Conservation (phyloP, 495 filamentous ascomycete genomes). For the Talaromyces liani region DNA sequence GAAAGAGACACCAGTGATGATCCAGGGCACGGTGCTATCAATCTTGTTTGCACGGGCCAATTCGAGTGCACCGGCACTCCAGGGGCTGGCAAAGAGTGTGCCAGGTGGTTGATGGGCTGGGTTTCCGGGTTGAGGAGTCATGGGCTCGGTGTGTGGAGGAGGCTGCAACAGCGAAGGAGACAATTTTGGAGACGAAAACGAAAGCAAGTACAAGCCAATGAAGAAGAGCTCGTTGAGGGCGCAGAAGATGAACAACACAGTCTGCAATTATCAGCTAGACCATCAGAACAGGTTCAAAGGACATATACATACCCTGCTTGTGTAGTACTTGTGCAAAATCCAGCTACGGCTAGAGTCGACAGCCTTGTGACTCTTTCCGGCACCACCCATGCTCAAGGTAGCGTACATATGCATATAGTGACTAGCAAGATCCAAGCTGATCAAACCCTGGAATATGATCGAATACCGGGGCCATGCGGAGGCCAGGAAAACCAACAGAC, state of each 20-base stretch:
- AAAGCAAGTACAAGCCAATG: conserved; percentile 94
- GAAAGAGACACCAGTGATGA: conserved; percentile 70
- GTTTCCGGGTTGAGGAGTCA: conserved; percentile 54
- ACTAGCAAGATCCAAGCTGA: conserved; percentile 74
- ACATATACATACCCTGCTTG: conserved; percentile 69
- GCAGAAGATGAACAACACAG: conserved; percentile 86
- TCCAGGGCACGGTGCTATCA: conserved; percentile 77
- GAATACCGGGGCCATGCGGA: conserved; percentile 76
- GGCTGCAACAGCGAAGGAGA: conserved; percentile 70
- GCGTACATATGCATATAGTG: conserved; percentile 94
- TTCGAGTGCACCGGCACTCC: conserved; percentile 86
- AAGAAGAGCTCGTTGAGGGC: conserved; percentile 91
- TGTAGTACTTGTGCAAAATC: conserved; percentile 91
- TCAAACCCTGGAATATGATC: conserved; percentile 76
- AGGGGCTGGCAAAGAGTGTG: conserved; percentile 72
- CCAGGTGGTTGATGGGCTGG: conserved; percentile 57
- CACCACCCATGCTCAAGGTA: conserved; percentile 56
- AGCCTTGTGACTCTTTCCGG: conserved; percentile 70
- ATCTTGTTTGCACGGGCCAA: conserved; percentile 91
- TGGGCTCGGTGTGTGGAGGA: conserved; percentile 34
- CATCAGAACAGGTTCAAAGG: conserved; percentile 11
- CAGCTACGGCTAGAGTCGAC: conserved; percentile 58
- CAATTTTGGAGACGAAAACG: conserved; percentile 82
- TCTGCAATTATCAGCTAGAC: conserved; percentile 39
- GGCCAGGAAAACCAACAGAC: conserved; percentile 74